Evolutionary conservation across 1,284 basidiomycete genomes (phyloP).

Genomic region (Phylloboletellus chloephorus): DNA sequence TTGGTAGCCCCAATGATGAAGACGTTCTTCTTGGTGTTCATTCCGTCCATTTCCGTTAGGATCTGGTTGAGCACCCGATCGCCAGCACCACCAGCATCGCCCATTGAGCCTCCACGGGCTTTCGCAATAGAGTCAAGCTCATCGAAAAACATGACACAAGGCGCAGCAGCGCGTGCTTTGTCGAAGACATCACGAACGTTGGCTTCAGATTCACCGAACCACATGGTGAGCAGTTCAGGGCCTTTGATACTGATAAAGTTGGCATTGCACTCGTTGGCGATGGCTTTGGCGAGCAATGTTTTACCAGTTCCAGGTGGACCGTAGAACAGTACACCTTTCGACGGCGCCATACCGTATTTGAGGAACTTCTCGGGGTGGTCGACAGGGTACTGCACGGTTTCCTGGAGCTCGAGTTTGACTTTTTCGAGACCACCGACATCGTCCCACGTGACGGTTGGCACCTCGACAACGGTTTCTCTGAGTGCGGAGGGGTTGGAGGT

Average conservation of each 20-base stretch:
- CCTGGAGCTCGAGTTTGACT: constrained; percentile 98
- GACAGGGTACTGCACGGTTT: constrained; percentile 99
- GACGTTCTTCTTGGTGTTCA: constrained; percentile 99
- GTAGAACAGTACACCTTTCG: constrained; percentile 97
- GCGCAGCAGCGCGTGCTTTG: constrained; percentile 97
- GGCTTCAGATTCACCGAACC: constrained; percentile 99
- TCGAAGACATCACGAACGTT: constrained; percentile 99
- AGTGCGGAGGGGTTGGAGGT: constrained; percentile 84
- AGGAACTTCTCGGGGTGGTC: constrained; percentile 99
- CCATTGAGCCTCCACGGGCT: constrained; percentile 78
- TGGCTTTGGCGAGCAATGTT: constrained; percentile 92
- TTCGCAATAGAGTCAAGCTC: constrained; percentile 99
- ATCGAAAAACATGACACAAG: constrained; percentile 99
- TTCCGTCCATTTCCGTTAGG: constrained; percentile 99
- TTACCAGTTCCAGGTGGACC: constrained; percentile 97
- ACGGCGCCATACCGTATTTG: constrained; percentile 99
- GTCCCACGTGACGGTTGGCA: constrained; percentile 95
- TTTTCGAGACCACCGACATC: constrained; percentile 99
- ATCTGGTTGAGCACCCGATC: constrained; percentile 98
- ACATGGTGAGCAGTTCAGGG: constrained; percentile 97
- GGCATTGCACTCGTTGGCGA: constrained; percentile 99
- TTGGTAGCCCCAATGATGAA: constrained; percentile 99
- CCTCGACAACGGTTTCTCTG: constrained; percentile 85
- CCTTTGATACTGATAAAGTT: constrained; percentile 98
- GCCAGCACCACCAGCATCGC: constrained; percentile 91